A percentile compares a stretch with the other conserved stretches of the same genome.
Evolutionary conservation across 177 flowering plant genomes (phyloP).

Genomic region (Vitis hybrid): DNA sequence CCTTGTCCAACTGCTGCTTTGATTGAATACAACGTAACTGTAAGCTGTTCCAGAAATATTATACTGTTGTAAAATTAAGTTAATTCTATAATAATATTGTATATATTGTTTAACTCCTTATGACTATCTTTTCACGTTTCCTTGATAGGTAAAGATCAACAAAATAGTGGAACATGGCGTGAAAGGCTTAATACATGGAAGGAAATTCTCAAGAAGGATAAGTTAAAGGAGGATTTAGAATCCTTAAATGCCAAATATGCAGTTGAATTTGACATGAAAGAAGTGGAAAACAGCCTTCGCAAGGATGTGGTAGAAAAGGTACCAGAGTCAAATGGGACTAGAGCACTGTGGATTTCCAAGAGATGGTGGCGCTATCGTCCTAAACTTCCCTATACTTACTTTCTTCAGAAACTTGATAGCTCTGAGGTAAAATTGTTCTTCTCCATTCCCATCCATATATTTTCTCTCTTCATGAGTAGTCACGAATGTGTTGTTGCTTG

Average conservation of each 20-base stretch:
- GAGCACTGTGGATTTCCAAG: constrained; percentile 91
- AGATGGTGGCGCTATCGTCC: constrained; percentile 99
- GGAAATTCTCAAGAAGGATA: constrained; percentile 62
- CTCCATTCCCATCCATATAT: background rate
- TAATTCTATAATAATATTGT: too few species aligned
- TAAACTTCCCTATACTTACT: constrained; percentile 89
- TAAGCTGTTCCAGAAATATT: too few species aligned
- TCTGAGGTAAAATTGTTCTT: constrained; percentile 63
- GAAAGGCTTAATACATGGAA: constrained; percentile 80
- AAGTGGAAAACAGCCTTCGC: constrained; percentile 87
- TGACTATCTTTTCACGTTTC: constrained; percentile 13
- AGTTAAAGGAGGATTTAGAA: constrained; percentile 62
- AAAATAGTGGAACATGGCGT: constrained; percentile 64
- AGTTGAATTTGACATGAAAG: constrained; percentile 95
- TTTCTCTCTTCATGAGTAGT: constrained; percentile 1
- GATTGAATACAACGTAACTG: too few species aligned
- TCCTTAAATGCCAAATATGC: constrained; percentile 69
- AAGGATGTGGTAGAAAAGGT: constrained; percentile 69
- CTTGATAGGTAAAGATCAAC: constrained; percentile 41
- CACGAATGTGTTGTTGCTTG: background rate
- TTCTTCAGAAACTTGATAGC: constrained; percentile 81
- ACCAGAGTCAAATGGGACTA: constrained; percentile 47
- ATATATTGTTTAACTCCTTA: background rate
- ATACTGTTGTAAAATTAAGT: too few species aligned
- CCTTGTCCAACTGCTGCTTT: too few species aligned